Conservation (phyloP, 208 protist genomes). For the Leishmania martiniquensis region DNA sequence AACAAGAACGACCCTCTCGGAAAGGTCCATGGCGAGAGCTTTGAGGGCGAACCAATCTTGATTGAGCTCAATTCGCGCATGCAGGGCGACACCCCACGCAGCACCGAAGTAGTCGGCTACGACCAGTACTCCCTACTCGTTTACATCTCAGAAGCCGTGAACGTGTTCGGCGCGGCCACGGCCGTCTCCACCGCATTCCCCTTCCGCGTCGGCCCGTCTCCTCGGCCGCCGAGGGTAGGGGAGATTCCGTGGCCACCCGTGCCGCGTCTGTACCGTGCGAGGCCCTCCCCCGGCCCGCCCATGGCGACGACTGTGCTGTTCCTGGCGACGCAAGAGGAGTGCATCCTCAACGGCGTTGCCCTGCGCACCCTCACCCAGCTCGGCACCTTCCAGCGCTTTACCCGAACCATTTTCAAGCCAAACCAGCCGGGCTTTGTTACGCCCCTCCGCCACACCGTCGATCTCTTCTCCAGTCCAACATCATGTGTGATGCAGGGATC, state of each 20-base stretch:
- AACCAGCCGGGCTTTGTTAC: constrained; percentile 31
- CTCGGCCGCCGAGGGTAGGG: constrained; percentile 1
- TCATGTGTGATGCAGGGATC: constrained; percentile 69
- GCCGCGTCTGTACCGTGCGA: constrained; percentile 57
- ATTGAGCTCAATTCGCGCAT: constrained; percentile 91
- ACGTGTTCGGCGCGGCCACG: constrained; percentile 40
- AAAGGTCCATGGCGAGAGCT: neutral
- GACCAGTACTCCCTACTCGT: constrained; percentile 76
- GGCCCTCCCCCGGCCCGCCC: neutral
- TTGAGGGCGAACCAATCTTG: constrained; percentile 59
- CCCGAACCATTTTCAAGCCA: constrained; percentile 53
- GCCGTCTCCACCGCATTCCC: constrained; percentile 19
- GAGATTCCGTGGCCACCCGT: constrained; percentile 77
- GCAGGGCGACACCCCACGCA: constrained; percentile 77
- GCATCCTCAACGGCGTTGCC: constrained; percentile 51
- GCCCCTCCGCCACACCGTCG: constrained; percentile 54
- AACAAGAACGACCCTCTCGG: neutral
- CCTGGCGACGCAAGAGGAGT: constrained; percentile 38
- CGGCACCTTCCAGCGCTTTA: constrained; percentile 57
- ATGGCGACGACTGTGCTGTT: constrained; percentile 63
- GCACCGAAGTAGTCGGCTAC: constrained; percentile 76
- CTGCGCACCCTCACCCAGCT: constrained; percentile 38
- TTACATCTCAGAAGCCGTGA: constrained; percentile 65
- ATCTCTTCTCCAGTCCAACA: constrained; percentile 78
- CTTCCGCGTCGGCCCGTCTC: constrained; percentile 9